These are phyloP conservation scores for Lepiota venenata DNA, from an alignment of 768 basidiomycete species.

Conservation along the genomic window DNA sequence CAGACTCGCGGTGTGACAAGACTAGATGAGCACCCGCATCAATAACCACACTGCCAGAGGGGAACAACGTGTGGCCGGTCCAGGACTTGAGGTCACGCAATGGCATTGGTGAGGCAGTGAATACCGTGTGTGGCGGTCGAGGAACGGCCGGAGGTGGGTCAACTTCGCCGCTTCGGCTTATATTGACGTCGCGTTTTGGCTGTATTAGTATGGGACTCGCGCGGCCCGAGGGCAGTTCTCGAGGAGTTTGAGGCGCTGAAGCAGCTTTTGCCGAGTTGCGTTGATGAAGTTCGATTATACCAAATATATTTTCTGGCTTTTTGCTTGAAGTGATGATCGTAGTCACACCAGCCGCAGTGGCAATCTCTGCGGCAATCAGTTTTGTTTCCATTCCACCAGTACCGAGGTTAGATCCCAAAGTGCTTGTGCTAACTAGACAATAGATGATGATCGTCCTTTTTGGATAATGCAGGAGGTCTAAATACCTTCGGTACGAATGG, in stretches of 20 bases:
- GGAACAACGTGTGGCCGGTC: slow-evolving; percentile 93
- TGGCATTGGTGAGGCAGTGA: slow-evolving; percentile 69
- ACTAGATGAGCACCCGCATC: slow-evolving; percentile 88
- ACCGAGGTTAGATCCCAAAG: slow-evolving; percentile 89
- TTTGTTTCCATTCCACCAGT: slow-evolving; percentile 99
- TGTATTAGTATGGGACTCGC: not conserved
- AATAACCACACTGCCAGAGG: slow-evolving; percentile 85
- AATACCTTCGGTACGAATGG: slow-evolving; percentile 78
- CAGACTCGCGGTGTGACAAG: slow-evolving; percentile 80
- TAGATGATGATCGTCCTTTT: not conserved
- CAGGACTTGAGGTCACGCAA: slow-evolving; percentile 89
- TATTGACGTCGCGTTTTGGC: slow-evolving; percentile 1
- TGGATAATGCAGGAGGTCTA: not conserved
- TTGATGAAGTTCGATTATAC: slow-evolving; percentile 77
- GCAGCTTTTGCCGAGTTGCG: slow-evolving; percentile 32
- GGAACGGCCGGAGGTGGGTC: slow-evolving; percentile 20
- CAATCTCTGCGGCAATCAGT: slow-evolving; percentile 96
- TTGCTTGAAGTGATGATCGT: slow-evolving; percentile 89
- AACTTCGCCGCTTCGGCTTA: slow-evolving; percentile 10
- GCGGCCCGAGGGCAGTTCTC: slow-evolving; percentile 4
- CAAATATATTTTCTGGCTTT: slow-evolving; percentile 67
- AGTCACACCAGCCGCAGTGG: slow-evolving; percentile 90
- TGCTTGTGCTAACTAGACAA: slow-evolving; percentile 80
- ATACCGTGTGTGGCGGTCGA: slow-evolving; percentile 86
- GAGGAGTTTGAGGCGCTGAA: slow-evolving; percentile 17